Conservation (phyloP, 768 basidiomycete species). For the Psilocybe sp. region DNA sequence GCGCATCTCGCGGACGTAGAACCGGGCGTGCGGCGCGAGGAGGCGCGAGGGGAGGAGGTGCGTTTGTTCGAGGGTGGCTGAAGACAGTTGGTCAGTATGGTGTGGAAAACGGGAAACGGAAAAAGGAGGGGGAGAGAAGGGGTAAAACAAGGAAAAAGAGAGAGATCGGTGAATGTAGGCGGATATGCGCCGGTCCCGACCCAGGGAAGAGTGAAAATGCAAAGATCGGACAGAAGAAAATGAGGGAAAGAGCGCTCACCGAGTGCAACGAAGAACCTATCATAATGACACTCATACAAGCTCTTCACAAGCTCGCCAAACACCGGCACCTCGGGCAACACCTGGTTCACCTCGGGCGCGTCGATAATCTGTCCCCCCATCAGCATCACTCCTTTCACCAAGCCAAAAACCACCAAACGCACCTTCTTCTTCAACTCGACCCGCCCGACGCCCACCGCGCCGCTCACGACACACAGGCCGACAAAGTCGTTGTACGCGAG, state of each 20-base stretch:
- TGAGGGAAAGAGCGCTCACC: constrained; percentile 40
- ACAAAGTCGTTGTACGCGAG: constrained; percentile 90
- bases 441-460: constrained; percentile 70
- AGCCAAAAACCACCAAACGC: constrained; percentile 3
- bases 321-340: constrained; percentile 77
- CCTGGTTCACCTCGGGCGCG: constrained; percentile 85
- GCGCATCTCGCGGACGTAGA: constrained; percentile 93
- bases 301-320: constrained; percentile 83
- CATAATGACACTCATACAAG: constrained; percentile 91
- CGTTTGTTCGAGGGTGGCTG: constrained; percentile 85
- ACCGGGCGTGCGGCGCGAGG: constrained; percentile 82
- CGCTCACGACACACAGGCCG: constrained; percentile 77
- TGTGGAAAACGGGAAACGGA: too few species aligned
- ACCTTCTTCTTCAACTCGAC: constrained; percentile 94
- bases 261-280: constrained; percentile 89
- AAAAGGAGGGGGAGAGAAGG: too few species aligned
- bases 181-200: neutral
- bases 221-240: neutral
- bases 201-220: too few species aligned
- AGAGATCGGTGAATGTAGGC: neutral
- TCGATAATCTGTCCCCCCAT: constrained; percentile 60
- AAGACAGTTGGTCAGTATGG: neutral
- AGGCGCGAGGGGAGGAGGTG: constrained; percentile 86
- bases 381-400: neutral
- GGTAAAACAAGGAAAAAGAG: too few species aligned